phyloP scores from a whole-genome alignment of 768 basidiomycete species.

The Candolleomyces eurysporus region DNA sequence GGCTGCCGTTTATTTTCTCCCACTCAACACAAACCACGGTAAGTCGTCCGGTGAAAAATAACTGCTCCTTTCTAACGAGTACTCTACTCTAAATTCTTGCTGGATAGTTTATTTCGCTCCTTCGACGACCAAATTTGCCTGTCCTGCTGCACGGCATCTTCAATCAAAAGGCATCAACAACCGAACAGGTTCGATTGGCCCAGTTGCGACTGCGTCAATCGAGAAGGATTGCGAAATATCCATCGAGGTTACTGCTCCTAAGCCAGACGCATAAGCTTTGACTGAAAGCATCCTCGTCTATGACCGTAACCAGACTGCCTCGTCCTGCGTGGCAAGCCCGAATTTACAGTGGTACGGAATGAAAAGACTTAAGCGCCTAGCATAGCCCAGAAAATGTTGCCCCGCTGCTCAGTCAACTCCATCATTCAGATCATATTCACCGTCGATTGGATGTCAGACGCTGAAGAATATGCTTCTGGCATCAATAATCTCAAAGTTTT shows the following conservation, averaged over 20 bases:
- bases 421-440: no score
- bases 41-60: not conserved
- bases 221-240: constrained; percentile 11
- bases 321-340: not conserved
- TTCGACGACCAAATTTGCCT: constrained; percentile 14
- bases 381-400: no score
- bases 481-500: no score
- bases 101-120: constrained; percentile 22
- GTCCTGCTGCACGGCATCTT: constrained; percentile 12
- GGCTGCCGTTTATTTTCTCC: constrained; percentile 21
- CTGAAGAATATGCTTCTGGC: no score
- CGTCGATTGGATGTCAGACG: no score
- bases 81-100: constrained; percentile 10
- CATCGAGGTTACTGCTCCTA: constrained; percentile 13
- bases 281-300: not conserved
- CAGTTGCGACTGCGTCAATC: constrained; percentile 14
- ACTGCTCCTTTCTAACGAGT: not conserved
- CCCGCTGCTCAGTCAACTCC: no score
- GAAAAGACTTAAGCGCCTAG: no score
- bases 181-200: constrained; percentile 17
- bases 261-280: constrained; percentile 13
- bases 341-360: not conserved
- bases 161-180: not conserved
- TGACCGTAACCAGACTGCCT: not conserved
- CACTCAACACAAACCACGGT: not conserved